Conservation (phyloP, 495 filamentous ascomycete species). For the Penicillium ochrochloron region DNA sequence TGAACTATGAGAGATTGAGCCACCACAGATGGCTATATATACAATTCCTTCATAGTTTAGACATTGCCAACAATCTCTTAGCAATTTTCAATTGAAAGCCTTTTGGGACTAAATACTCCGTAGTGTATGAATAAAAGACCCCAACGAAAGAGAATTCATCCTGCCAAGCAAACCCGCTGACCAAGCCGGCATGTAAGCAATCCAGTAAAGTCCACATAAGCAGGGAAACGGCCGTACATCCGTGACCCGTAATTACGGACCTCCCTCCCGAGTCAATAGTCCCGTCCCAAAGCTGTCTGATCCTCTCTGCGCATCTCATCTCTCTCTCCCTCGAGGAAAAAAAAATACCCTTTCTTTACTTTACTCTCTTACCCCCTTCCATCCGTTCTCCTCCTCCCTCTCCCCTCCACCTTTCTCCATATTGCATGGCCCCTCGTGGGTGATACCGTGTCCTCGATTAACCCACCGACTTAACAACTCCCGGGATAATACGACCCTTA, state of each 20-base stretch:
- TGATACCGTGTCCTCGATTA: conserved; percentile 10
- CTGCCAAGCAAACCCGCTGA: conserved; percentile 15
- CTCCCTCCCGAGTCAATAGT: conserved; percentile 16
- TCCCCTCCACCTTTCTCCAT: conserved; percentile 11
- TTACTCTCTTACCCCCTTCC: conserved; percentile 8
- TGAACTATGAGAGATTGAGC: not conserved
- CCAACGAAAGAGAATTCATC: not conserved
- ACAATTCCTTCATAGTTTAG: not conserved
- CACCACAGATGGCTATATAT: not conserved
- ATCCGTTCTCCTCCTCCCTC: conserved; percentile 8
- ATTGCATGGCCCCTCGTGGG: conserved; percentile 11
- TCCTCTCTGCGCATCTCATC: conserved; percentile 22
- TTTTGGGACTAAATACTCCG: not conserved
- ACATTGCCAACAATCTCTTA: not conserved
- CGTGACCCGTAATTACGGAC: conserved; percentile 18
- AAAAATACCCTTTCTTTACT: conserved; percentile 8
- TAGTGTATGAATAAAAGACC: not conserved
- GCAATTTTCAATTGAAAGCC: not conserved
- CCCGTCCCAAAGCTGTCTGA: not conserved
- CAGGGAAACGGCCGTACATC: not conserved
- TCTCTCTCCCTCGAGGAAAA: conserved; percentile 23
- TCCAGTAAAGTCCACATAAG: conserved; percentile 6
- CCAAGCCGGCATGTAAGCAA: conserved; percentile 17
- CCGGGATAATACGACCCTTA: conserved; percentile 5
- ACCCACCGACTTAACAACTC: not conserved